Percentiles rank a stretch among this genome's conserved stretches.
phyloP scores from a whole-genome alignment of 257 asterid genomes.

The Paulownia fortunei region DNA sequence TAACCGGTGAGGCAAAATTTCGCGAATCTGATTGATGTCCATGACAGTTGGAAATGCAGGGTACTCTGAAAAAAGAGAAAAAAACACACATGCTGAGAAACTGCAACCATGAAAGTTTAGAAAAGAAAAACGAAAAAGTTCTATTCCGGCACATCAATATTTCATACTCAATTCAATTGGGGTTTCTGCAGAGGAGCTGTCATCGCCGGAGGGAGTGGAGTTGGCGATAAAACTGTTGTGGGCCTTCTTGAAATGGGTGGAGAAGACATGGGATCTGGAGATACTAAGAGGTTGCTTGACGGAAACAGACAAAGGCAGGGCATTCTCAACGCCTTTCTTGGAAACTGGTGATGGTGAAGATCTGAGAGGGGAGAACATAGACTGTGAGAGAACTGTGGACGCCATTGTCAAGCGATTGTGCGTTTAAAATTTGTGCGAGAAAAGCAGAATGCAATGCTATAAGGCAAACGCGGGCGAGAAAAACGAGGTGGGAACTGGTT shows the following conservation, averaged over 20 bases:
- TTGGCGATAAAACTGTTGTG: slow-evolving; percentile 38
- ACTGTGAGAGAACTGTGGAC: slow-evolving; percentile 57
- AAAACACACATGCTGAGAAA: neutral
- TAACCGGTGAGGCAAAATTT: slow-evolving; percentile 83
- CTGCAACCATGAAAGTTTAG: neutral
- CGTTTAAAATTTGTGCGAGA: neutral
- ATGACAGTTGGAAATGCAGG: slow-evolving; percentile 80
- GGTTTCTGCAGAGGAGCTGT: slow-evolving; percentile 43
- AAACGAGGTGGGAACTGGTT: slow-evolving; percentile 34
- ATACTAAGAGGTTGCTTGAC: slow-evolving; percentile 36
- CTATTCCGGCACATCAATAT: neutral
- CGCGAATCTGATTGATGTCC: slow-evolving; percentile 84
- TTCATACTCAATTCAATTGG: slow-evolving; percentile 81
- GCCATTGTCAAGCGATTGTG: slow-evolving; percentile 50
- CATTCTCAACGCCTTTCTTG: slow-evolving; percentile 31
- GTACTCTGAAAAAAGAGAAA: slow-evolving; percentile 45
- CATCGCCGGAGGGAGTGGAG: slow-evolving; percentile 44
- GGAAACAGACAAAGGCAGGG: slow-evolving; percentile 39
- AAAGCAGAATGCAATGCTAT: neutral
- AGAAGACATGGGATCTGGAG: slow-evolving; percentile 51
- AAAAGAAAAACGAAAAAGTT: neutral
- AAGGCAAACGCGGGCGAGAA: slow-evolving; percentile 29
- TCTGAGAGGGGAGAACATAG: slow-evolving; percentile 47
- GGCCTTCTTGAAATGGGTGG: slow-evolving; percentile 45
- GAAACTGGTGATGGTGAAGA: slow-evolving; percentile 42